Base-by-base conservation (phyloP, 768 basidiomycete species). In the Boletales sp. region DNA sequence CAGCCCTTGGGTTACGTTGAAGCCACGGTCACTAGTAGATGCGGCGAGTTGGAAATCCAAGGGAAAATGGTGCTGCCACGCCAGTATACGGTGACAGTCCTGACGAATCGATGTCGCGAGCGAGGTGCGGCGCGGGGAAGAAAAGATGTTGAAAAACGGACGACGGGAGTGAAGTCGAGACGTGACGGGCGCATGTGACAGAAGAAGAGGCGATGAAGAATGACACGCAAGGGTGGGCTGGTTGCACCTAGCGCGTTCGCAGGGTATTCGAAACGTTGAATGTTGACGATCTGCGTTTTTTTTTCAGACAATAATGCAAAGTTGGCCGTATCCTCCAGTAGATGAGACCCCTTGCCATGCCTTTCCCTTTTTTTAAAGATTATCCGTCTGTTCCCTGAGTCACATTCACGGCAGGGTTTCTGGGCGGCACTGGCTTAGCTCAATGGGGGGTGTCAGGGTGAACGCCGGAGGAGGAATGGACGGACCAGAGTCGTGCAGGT, bases 171-270 rank as follows among this genome's bases (percentile, higher is more conserved):
- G 87, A 89, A 58, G 66, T 84, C 34, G 87, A 86, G 32, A 84
- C 79, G 21, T 27, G 24, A 5, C 90, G 87, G 58, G 87, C 87
- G 58, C 69, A 70, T 39, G 61, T 61, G 0, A 58, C 77, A 2
- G 46, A 80, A 72, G 57, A 61, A 67, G 36, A 84, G 77, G 61
- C 72, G 65, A 48, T 73, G 78, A 62, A 72, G 64, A 48, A 73
- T 61, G 57, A 57, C 37, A 69, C 77, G 89, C 65, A 95, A 98
- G 67, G 78, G 90, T 35, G 93, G 98, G 56, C 75, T 98, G 12
- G 93, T 99, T 12, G 90, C 94, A 2, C 83, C 84, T 47, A 5
- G 5, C 24, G 97, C 97, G 0, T 99, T 99, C 72, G 95, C 94
- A 2, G 94, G 93, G 3, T 95, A 99, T 67, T 7, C 7, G 24